These are phyloP conservation scores for Stephania cephalantha DNA, from an alignment of 164 flowering plant genomes.

Conservation along the genomic window DNA sequence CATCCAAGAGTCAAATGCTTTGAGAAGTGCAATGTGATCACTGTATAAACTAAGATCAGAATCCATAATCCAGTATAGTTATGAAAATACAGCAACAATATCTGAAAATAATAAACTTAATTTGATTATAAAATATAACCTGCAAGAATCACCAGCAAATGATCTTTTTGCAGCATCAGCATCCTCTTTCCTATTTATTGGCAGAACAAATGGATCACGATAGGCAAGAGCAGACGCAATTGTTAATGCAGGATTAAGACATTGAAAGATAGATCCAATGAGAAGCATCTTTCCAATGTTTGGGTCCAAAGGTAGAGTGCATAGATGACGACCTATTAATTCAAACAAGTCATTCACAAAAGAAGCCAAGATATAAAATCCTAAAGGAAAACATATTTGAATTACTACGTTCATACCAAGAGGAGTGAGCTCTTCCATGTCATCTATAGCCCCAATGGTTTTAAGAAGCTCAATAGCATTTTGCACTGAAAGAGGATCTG, in stretches of 20 bases:
- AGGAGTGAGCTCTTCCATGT: slow-evolving; percentile 82
- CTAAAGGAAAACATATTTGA: not conserved
- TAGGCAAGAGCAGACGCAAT: slow-evolving; percentile 94
- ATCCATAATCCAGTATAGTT: not conserved
- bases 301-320: slow-evolving; percentile 89
- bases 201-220: slow-evolving; percentile 90
- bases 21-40: slow-evolving; percentile 95
- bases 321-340: slow-evolving; percentile 75
- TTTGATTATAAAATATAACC: slow-evolving; percentile 33
- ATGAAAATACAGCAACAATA: not conserved
- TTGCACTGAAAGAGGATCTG: slow-evolving; percentile 79
- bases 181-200: slow-evolving; percentile 81
- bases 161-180: slow-evolving; percentile 90
- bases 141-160: slow-evolving; percentile 98
- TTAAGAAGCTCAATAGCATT: slow-evolving; percentile 94
- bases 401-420: slow-evolving; percentile 44
- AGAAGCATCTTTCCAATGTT: slow-evolving; percentile 97
- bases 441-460: slow-evolving; percentile 86
- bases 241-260: slow-evolving; percentile 89
- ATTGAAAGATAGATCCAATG: slow-evolving; percentile 86
- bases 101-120: slow-evolving; percentile 2
- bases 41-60: slow-evolving; percentile 32
- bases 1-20: slow-evolving; percentile 89
- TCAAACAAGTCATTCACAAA: slow-evolving; percentile 10
- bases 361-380: not conserved